Evolutionary conservation across 306 rosid genomes (phyloP).

Genomic region (Cucumis hystrix): DNA sequence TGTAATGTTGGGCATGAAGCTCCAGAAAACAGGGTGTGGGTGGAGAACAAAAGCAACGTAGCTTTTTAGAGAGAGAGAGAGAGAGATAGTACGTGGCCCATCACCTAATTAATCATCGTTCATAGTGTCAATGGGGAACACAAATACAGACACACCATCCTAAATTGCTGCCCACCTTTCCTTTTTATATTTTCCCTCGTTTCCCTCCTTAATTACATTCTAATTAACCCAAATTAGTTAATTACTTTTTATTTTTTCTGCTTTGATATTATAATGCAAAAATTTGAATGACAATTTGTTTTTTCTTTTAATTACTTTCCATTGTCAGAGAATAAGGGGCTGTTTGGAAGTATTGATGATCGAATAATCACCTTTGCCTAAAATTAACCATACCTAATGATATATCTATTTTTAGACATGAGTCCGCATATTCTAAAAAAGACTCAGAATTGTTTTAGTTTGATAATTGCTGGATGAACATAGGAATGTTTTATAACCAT

Average conservation of each 20-base stretch:
- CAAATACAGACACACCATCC: neutral
- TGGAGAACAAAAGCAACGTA: constrained; percentile 2
- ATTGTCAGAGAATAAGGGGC: neutral
- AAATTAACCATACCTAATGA: neutral
- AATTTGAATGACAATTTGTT: no score
- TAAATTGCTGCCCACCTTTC: neutral
- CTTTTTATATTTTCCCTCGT: neutral
- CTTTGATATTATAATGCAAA: no score
- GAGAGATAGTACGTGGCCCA: neutral
- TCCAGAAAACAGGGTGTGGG: constrained; percentile 4
- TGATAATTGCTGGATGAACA: no score
- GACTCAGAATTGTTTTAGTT: no score
- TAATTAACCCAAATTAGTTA: neutral
- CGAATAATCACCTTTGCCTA: neutral
- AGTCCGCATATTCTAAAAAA: no score
- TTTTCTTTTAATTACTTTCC: neutral
- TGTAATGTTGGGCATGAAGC: neutral
- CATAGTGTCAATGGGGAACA: constrained; percentile 1
- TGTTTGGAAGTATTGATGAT: neutral
- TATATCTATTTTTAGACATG: no score
- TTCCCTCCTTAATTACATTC: neutral
- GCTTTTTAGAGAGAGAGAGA: neutral
- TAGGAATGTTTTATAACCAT: no score
- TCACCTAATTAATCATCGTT: neutral
- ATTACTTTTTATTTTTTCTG: no score